Evolutionary conservation across 805 yeast species (phyloP), one percentile per base, ranked within the genome.

Genomic region (Monosporozyma servazzii): DNA sequence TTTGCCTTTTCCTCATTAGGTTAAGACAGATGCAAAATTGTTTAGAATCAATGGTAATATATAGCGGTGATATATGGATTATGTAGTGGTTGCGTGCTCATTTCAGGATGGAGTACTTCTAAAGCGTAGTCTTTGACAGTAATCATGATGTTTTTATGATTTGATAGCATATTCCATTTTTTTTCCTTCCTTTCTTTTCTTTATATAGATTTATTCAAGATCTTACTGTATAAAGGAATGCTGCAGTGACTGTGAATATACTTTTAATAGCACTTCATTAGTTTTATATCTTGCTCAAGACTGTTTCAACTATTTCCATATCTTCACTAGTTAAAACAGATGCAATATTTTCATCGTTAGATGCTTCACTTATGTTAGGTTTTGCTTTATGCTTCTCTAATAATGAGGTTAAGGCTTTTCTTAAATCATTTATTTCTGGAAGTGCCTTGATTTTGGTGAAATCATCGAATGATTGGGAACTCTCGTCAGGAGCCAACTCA

Each of bases 401-500:
- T n/a, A 55, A 59, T 11, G 51, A 51, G n/a, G 54, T 44, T n/a
- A 61, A 52, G 3, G 57, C 61, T 3, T 53, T 31, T 20, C 50
- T 45, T 17, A 62, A 48, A 18, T 50, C 45, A 1, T 27, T 50
- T 15, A 41, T 36, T 8, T 46, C 51, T 4, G 49, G 43, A 3
- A 49, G n/a, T n/a, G 36, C 39, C n/a, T 48, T 25, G 3, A 51
- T 23, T 9, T 46, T 21, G 37, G 21, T 25, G 9, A 49, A 46
- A 44, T 48, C 36, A 23, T 45, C 37, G 2, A 13, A 40, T 13
- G 52, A 30, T 9, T 48, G 40, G 31, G n/a, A 25, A 30, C 50
- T 52, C 5, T 47, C 53, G 3, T 54, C 54, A 2, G 61, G 55
- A 1, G 61, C 52, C 10, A 57, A 55, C 25, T 62, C 67, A 10